These are phyloP conservation scores for Cardamine resedifolia DNA, from an alignment of 345 rosid genomes.

Conservation along the genomic window DNA sequence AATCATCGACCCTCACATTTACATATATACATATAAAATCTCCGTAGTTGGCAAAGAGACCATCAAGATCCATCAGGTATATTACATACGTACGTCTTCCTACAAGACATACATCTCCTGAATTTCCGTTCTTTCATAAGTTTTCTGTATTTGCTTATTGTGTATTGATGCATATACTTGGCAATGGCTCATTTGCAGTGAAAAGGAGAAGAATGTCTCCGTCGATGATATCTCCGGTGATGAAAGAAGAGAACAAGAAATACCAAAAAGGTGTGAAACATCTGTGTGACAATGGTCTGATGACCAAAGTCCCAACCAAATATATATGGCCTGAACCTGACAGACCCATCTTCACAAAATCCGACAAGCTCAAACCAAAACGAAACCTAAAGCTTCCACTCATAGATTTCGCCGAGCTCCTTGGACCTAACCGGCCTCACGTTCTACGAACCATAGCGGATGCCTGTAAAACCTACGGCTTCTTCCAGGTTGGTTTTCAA, in stretches of 20 bases:
- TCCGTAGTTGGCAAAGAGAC: neutral
- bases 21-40: slow-evolving; percentile 1
- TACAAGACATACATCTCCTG: slow-evolving; percentile 6
- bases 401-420: slow-evolving; percentile 67
- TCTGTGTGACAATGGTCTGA: slow-evolving; percentile 56
- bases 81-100: neutral
- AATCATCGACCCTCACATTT: slow-evolving; percentile 13
- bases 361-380: slow-evolving; percentile 31
- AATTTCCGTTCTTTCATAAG: neutral
- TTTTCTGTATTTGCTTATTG: neutral
- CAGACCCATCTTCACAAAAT: slow-evolving; percentile 42
- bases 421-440: slow-evolving; percentile 51
- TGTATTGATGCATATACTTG: slow-evolving; percentile 1
- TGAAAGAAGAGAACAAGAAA: slow-evolving; percentile 34
- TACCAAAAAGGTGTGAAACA: slow-evolving; percentile 78
- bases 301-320: slow-evolving; percentile 59
- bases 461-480: slow-evolving; percentile 74
- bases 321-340: slow-evolving; percentile 65
- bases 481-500: slow-evolving; percentile 61
- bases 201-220: slow-evolving; percentile 51
- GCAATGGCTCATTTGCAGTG: slow-evolving; percentile 11
- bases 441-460: slow-evolving; percentile 54
- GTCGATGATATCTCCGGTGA: slow-evolving; percentile 41
- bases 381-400: slow-evolving; percentile 61
- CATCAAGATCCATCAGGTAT: slow-evolving; percentile 36